Conservation (phyloP, 805 yeast species). For the Teunomyces cretensis region DNA sequence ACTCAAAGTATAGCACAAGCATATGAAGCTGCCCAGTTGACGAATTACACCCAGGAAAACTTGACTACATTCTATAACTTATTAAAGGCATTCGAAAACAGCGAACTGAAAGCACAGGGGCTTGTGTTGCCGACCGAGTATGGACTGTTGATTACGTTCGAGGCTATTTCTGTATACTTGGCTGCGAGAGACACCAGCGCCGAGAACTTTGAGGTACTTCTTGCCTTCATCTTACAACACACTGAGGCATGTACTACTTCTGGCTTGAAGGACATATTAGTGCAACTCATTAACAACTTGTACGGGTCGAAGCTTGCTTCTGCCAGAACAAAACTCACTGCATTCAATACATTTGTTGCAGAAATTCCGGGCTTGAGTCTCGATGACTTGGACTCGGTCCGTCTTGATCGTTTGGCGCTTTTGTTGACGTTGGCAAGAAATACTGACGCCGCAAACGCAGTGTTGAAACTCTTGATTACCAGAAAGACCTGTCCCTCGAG, state of each 20-base stretch:
- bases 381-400: slow-evolving; percentile 15
- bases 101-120: slow-evolving; percentile 14
- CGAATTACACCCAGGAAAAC: slow-evolving; percentile 3
- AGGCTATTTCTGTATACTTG: slow-evolving; percentile 11
- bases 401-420: slow-evolving; percentile 24
- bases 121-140: slow-evolving; percentile 9
- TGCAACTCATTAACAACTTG: slow-evolving; percentile 13
- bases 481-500: slow-evolving; percentile 21
- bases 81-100: slow-evolving; percentile 15
- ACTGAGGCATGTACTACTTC: slow-evolving; percentile 11
- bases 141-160: slow-evolving; percentile 11
- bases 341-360: slow-evolving; percentile 12
- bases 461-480: slow-evolving; percentile 14
- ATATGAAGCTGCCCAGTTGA: not conserved
- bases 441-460: slow-evolving; percentile 9
- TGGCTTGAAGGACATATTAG: slow-evolving; percentile 13
- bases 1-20: not conserved
- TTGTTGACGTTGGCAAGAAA: slow-evolving; percentile 18
- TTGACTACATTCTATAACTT: slow-evolving; percentile 1
- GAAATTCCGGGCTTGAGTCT: slow-evolving; percentile 3
- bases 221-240: slow-evolving; percentile 11
- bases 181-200: slow-evolving; percentile 3
- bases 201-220: slow-evolving; percentile 12
- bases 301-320: slow-evolving; percentile 10
- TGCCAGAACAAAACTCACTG: slow-evolving; percentile 8